Conservation (phyloP, 2,329 filamentous ascomycete genomes). For the Myriosclerotinia duriaeana region DNA sequence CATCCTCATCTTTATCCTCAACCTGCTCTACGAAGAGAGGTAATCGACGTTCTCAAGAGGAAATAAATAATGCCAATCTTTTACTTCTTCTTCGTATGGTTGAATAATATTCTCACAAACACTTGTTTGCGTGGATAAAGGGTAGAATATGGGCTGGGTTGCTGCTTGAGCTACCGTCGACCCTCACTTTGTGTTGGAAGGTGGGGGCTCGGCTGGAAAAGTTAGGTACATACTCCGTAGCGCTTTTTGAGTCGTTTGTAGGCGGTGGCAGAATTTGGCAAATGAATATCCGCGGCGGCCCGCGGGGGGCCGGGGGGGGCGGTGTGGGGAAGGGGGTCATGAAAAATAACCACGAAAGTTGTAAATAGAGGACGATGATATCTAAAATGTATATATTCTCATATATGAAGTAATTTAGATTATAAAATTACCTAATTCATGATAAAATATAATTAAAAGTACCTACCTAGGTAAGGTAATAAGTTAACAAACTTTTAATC, state of each 20-base stretch:
- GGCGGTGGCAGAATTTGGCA: conserved; percentile 5
- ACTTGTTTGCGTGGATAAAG: neutral
- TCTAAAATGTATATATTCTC: neutral
- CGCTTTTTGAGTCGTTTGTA: no score
- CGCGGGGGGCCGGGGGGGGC: no score
- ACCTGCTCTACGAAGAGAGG: neutral
- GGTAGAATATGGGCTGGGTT: neutral
- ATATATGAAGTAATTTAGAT: neutral
- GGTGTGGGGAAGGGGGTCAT: no score
- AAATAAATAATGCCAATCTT: conserved; percentile 10
- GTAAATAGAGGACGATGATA: neutral
- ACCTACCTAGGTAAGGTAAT: neutral
- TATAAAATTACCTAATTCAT: neutral
- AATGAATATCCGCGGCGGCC: neutral
- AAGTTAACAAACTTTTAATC: conserved; percentile 7
- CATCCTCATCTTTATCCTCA: neutral
- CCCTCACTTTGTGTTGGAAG: neutral
- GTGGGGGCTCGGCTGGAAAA: no score
- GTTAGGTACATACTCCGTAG: neutral
- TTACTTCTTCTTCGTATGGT: conserved; percentile 8
- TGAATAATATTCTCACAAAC: neutral
- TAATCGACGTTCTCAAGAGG: neutral
- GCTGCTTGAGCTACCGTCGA: neutral
- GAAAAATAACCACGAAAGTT: no score
- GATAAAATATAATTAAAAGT: neutral